Percentiles rank a stretch among this genome's conserved stretches.
These are phyloP conservation scores for Talaromyces proteolyticus DNA, from an alignment of 495 filamentous ascomycete species.

Conservation along the genomic window DNA sequence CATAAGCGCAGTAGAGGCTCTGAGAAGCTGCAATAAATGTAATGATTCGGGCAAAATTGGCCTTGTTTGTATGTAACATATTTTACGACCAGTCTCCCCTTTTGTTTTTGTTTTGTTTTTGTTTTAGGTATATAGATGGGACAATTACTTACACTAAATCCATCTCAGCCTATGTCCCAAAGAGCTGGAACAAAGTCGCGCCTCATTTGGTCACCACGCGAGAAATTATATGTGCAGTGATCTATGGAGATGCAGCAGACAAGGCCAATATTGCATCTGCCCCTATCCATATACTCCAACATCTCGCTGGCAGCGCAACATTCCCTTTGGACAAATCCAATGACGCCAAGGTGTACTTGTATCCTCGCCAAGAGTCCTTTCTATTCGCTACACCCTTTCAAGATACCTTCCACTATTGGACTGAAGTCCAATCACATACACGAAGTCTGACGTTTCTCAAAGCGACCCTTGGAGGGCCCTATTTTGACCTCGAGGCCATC, in stretches of 20 bases:
- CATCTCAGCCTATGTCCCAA: no score
- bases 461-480: constrained; percentile 23
- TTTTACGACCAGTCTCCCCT: no score
- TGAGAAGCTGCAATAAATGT: constrained; percentile 13
- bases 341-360: constrained; percentile 10
- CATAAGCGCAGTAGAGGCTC: no score
- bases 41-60: constrained; percentile 13
- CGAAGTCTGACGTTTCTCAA: constrained; percentile 28
- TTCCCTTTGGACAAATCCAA: constrained; percentile 12
- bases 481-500: constrained; percentile 55
- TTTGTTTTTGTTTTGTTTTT: no score
- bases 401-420: constrained; percentile 19
- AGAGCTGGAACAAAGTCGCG: no score
- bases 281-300: constrained; percentile 2
- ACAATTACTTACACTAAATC: no score
- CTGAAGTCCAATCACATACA: constrained; percentile 27
- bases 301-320: constrained; percentile 3
- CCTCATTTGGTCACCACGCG: no score
- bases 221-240: no score
- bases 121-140: no score
- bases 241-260: no score
- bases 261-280: no score
- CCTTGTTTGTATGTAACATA: no score
- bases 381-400: constrained; percentile 29
- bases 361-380: constrained; percentile 15